These are phyloP conservation scores for Malassezia equina DNA, from an alignment of 1,284 basidiomycete species.

Conservation along the genomic window DNA sequence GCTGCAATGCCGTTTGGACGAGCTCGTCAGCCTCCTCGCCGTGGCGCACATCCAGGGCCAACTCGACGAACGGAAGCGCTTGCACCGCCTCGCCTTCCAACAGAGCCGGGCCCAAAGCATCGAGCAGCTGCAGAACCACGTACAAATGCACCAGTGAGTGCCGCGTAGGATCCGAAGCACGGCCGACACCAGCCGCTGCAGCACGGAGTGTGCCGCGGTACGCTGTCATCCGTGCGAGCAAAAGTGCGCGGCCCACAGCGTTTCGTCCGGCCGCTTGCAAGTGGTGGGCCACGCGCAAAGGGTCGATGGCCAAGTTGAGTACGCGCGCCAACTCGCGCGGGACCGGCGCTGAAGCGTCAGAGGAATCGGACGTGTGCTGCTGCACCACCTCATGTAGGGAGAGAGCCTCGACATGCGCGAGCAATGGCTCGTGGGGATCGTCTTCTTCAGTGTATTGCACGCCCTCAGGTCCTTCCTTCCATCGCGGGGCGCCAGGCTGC, in stretches of 20 bases:
- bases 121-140: slow-evolving; percentile 33
- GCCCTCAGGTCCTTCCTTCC: background rate
- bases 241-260: slow-evolving; percentile 21
- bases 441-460: no score
- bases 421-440: background rate
- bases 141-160: background rate
- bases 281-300: slow-evolving; percentile 20
- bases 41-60: slow-evolving; percentile 19
- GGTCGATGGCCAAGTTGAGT: slow-evolving; percentile 24
- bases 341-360: background rate
- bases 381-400: background rate
- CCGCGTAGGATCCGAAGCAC: background rate
- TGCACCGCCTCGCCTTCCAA: slow-evolving; percentile 28
- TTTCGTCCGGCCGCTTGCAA: slow-evolving; percentile 20
- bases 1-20: slow-evolving; percentile 27
- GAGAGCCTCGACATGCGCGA: background rate
- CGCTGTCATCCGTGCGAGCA: slow-evolving; percentile 21
- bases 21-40: slow-evolving; percentile 19
- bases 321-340: slow-evolving; percentile 15
- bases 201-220: slow-evolving; percentile 24
- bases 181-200: slow-evolving; percentile 4
- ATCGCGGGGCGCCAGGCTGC: background rate
- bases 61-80: slow-evolving; percentile 36
- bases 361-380: background rate
- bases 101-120: slow-evolving; percentile 33